phyloP scores from a whole-genome alignment of 805 yeast species.

The Saccharomycopsis microspora region DNA sequence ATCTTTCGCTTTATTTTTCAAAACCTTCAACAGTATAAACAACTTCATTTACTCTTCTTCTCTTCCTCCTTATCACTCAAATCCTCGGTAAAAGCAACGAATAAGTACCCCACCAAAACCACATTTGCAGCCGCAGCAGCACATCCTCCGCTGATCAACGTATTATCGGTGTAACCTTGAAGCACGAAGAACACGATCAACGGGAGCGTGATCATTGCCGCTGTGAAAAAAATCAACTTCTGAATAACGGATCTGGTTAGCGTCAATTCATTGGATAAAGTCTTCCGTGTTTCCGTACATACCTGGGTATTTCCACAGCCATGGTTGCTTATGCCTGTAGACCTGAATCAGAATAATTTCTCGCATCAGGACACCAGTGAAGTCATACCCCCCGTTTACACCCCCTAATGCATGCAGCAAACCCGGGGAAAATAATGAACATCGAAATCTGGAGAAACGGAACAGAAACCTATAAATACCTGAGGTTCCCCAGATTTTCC shows the following conservation, averaged over 20 bases:
- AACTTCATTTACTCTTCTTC: slow-evolving; percentile 27
- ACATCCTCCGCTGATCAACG: slow-evolving; percentile 66
- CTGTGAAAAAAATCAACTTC: slow-evolving; percentile 65
- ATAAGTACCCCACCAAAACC: slow-evolving; percentile 61
- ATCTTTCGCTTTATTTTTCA: no score
- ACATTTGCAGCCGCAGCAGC: slow-evolving; percentile 69
- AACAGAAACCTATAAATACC: neutral
- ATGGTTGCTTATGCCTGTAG: slow-evolving; percentile 16
- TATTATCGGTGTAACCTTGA: slow-evolving; percentile 27
- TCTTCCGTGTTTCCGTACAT: slow-evolving; percentile 16
- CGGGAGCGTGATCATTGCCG: slow-evolving; percentile 64
- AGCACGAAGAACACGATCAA: slow-evolving; percentile 44
- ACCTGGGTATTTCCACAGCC: slow-evolving; percentile 34
- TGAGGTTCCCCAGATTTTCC: neutral
- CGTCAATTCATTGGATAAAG: neutral
- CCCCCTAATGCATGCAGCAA: no score
- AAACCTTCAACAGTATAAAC: neutral
- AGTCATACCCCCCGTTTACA: no score
- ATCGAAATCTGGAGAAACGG: neutral
- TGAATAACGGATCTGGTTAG: slow-evolving; percentile 42
- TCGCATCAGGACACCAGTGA: neutral
- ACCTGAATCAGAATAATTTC: neutral
- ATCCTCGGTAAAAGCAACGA: slow-evolving; percentile 67
- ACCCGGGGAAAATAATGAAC: no score
- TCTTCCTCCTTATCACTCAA: slow-evolving; percentile 23